Evolutionary conservation across 257 asterid genomes (phyloP), one percentile per base, ranked within the genome.

Genomic region (Linderniella brevidens): DNA sequence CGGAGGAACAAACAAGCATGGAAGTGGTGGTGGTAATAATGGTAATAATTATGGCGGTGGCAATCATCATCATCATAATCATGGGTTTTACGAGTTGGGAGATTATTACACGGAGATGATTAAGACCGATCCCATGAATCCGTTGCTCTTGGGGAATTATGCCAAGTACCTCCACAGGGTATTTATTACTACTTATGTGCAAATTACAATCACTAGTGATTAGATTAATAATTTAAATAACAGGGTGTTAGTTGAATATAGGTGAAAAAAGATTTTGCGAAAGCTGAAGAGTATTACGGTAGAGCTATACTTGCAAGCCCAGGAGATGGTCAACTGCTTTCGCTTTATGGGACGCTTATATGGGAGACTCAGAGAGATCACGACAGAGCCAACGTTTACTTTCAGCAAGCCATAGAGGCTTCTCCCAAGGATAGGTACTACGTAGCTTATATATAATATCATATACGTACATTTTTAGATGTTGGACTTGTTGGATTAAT

Each of bases 151-250:
- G 55, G 65, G 79, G 54, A 83, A 83, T 63, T 83, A 83, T 53
- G 95, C 66, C 49, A 72, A 65, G 48, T 80, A 70, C 67, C 65
- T 83, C 70, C 92, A 83, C 37, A 74, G 77, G 86, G 95, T 83
- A 74, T 16, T 53, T 37, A 11, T 8, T 8, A 8, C 41, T 11
- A 11, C 16, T 5, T 5, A 42, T 42, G 12, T 4, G 5, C 4
- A 7, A 6, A 5, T 17, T 5, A 4, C 15, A 6, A 11, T 4
- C 5, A 42, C 5, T 13, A 42, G 4, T 11, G 4, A 42, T 42
- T 4, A 5, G 4, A 11, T 42, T 42, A 11, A 11, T 42, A 11
- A 11, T 17, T 8, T 37, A 8, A 37, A 37, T 8, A 37, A 11
- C 4, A 17, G 13, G 15, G 12, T n/a, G n/a, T 5, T 42, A 17